A percentile compares a stretch with the other conserved stretches of the same genome.
These are phyloP conservation scores for Cryptococcus sp. DNA, from an alignment of 1,284 basidiomycete species.

Conservation along the genomic window DNA sequence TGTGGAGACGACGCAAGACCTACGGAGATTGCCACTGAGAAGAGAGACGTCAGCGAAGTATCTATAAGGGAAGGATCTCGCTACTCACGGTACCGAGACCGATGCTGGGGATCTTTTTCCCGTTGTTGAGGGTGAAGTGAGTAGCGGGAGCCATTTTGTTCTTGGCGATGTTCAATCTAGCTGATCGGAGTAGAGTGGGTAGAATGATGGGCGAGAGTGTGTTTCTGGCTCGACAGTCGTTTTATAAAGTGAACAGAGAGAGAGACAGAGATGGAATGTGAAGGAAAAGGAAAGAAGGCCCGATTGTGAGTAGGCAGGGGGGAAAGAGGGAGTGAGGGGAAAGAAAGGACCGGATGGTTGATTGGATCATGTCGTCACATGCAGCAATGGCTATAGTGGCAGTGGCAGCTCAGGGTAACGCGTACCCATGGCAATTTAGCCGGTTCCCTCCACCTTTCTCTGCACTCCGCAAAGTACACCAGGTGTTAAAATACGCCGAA, in stretches of 20 bases:
- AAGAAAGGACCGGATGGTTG: too few relatives aligned
- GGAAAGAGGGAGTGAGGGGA: too few relatives aligned
- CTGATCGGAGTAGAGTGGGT: constrained; percentile 21
- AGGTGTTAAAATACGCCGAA: too few relatives aligned
- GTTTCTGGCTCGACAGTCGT: neutral
- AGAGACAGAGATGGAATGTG: constrained; percentile 1
- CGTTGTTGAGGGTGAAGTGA: constrained; percentile 51
- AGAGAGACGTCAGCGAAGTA: neutral
- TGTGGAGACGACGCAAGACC: constrained; percentile 10
- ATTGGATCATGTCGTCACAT: too few relatives aligned
- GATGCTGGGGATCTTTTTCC: constrained; percentile 51
- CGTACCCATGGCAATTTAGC: too few relatives aligned
- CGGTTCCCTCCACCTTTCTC: too few relatives aligned
- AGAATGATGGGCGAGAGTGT: constrained; percentile 21
- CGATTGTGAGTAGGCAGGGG: too few relatives aligned
- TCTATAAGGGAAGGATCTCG: constrained; percentile 11
- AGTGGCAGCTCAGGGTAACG: too few relatives aligned
- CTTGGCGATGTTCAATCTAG: constrained; percentile 13
- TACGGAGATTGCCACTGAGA: constrained; percentile 50
- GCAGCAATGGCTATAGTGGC: too few relatives aligned
- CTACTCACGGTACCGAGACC: constrained; percentile 58
- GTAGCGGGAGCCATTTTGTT: constrained; percentile 31
- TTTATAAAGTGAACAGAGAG: neutral
- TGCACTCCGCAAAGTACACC: too few relatives aligned
- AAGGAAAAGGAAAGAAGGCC: neutral